Evolutionary conservation across 805 yeast genomes (phyloP), one percentile per base, ranked within the genome.

Genomic region (Cyberlindnera lachancei): DNA sequence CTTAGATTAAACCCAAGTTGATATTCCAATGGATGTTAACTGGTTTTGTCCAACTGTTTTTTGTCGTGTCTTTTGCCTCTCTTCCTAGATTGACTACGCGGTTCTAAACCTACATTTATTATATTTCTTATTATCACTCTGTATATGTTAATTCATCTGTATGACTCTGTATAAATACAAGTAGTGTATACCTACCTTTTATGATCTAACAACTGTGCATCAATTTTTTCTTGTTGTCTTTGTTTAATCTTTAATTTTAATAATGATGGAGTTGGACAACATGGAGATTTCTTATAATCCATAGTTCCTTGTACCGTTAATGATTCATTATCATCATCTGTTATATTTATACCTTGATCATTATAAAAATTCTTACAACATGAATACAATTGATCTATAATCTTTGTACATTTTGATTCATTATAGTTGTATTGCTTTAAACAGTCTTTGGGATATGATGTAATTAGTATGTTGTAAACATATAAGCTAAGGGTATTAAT

Each of bases 181-280:
- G 21, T 10, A 19, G 7, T 19, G 21, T 19, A 19, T 19, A 19
- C 10, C 7, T 19, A 19, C 10, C 21, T 19, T 10, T 19, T 19
- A 19, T 10, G 21, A 19, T 10, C 21, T 28, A 13, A 11, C 27
- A 76, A 50, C 35, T 64, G 55, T 1, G 88, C 87, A 52, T 81
- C 88, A 3, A 76, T 45, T 26, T 58, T 53, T 23, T 76, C 82
- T 38, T 61, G 48, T 37, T 60, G 56, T 35, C 92, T 56, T 48
- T 84, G 92, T 38, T 73, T 67, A 31, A 83, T 61, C 55, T 85
- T 85, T 38, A 75, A 52, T 42, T 66, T 61, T 9, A 86, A 64
- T 28, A 81, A 54, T 19, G 66, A 64, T 14, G 85, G 81, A 34
- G 68, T 66, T 2, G 95, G 95, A 57, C 96, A 87, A 48, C 94